Evolutionary conservation across 352 stramenopile species (phyloP).

Genomic region (Thraustochytrium striatum): DNA sequence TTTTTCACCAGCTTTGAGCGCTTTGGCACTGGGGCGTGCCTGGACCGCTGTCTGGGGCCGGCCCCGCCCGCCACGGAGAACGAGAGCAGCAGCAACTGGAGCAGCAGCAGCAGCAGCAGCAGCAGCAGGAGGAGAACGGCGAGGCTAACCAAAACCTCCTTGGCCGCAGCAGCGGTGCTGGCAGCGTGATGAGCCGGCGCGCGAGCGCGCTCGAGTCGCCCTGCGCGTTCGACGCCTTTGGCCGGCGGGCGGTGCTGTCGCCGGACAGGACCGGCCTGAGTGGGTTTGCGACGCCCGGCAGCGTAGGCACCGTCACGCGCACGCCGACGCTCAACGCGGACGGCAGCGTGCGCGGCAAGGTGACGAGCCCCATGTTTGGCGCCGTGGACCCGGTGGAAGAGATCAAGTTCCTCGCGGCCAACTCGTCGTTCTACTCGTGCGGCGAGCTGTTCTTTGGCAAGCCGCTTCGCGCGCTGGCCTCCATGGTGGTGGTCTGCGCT

Average conservation of each 20-base stretch:
- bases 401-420: constrained; percentile 1
- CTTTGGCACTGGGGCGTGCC: neutral
- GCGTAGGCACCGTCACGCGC: neutral
- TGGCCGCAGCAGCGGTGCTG: no score
- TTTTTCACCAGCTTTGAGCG: constrained; percentile 12
- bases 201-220: neutral
- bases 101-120: neutral
- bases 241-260: neutral
- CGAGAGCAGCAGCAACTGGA: neutral
- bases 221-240: constrained; percentile 2
- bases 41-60: neutral
- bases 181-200: neutral
- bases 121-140: neutral
- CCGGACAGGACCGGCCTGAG: neutral
- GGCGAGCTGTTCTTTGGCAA: constrained; percentile 15
- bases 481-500: constrained; percentile 13
- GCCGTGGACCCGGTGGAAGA: constrained; percentile 27
- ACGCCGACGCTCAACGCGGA: constrained; percentile 1
- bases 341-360: constrained; percentile 9
- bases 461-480: neutral
- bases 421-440: constrained; percentile 12
- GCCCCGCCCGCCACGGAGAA: neutral
- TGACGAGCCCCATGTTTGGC: constrained; percentile 29
- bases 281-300: neutral
- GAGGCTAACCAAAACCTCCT: no score